Percentiles rank a stretch among this genome's conserved stretches.
Evolutionary conservation across 164 flowering plant genomes (phyloP).

Genomic region (Annona squamosa): DNA sequence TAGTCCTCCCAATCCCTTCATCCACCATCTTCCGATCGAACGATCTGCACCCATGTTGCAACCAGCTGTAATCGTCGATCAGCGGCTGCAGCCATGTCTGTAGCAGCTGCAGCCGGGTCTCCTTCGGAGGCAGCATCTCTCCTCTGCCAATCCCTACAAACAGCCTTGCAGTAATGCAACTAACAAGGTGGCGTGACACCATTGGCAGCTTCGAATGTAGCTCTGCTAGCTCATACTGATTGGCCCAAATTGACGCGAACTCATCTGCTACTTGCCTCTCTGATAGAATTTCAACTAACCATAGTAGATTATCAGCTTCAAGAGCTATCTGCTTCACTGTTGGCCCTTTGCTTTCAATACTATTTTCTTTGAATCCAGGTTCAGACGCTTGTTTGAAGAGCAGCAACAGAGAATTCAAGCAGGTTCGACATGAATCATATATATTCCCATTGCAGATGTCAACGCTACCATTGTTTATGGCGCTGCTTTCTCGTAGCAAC

Average conservation of each 20-base stretch:
- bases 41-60: slow-evolving; percentile 72
- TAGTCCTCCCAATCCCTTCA: slow-evolving; percentile 94
- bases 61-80: slow-evolving; percentile 86
- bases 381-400: slow-evolving; percentile 58
- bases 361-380: slow-evolving; percentile 36
- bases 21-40: slow-evolving; percentile 87
- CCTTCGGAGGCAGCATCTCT: slow-evolving; percentile 77
- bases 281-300: slow-evolving; percentile 82
- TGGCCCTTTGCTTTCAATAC: slow-evolving; percentile 36
- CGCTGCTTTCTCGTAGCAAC: slow-evolving; percentile 65
- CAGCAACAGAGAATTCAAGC: slow-evolving; percentile 44
- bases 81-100: slow-evolving; percentile 91
- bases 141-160: slow-evolving; percentile 92
- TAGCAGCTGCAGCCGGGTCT: slow-evolving; percentile 56
- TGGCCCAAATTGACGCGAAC: slow-evolving; percentile 69
- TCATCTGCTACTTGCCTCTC: slow-evolving; percentile 77
- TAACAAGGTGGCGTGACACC: slow-evolving; percentile 65
- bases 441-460: slow-evolving; percentile 50
- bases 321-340: slow-evolving; percentile 48
- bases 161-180: slow-evolving; percentile 74
- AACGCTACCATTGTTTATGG: slow-evolving; percentile 28
- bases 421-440: slow-evolving; percentile 50
- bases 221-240: slow-evolving; percentile 60
- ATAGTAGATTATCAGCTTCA: slow-evolving; percentile 79
- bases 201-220: slow-evolving; percentile 60